These are phyloP conservation scores for Helicosporidium sp. DNA, from an alignment of 139 green algal species.

Conservation along the genomic window DNA sequence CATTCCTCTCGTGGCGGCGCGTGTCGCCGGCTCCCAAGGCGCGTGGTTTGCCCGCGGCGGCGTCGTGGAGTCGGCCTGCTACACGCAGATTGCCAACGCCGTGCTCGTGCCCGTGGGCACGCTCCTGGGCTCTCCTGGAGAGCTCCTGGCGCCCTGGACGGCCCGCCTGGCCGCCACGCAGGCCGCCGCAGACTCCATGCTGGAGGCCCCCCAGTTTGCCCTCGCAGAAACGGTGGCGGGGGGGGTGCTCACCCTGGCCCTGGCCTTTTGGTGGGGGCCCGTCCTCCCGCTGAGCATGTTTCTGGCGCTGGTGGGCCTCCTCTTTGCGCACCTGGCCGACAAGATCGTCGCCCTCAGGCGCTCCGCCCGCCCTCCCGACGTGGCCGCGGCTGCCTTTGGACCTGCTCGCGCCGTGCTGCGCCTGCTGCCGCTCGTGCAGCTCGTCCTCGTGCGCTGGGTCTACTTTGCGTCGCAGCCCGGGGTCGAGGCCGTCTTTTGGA, in stretches of 20 bases:
- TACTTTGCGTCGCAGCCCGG: slow-evolving; percentile 7
- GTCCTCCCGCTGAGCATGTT: slow-evolving; percentile 27
- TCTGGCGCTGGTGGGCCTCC: slow-evolving; percentile 16
- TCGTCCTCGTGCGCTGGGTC: slow-evolving; percentile 28
- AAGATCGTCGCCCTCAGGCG: slow-evolving; percentile 21
- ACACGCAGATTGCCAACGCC: slow-evolving; percentile 29
- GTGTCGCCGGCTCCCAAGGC: slow-evolving; percentile 4
- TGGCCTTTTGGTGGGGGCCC: slow-evolving; percentile 29
- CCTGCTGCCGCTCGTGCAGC: slow-evolving; percentile 28
- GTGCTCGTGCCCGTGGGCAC: slow-evolving; percentile 21
- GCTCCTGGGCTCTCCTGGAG: slow-evolving; percentile 15
- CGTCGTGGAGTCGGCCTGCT: slow-evolving; percentile 35
- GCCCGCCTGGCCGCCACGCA: slow-evolving; percentile 19
- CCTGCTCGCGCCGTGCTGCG: slow-evolving; percentile 16
- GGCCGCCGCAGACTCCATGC: slow-evolving; percentile 19
- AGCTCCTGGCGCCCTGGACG: slow-evolving; percentile 12
- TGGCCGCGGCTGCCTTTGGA: slow-evolving; percentile 15
- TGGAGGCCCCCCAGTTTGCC: slow-evolving; percentile 22
- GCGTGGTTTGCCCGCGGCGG: slow-evolving; percentile 24
- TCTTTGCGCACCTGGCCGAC: slow-evolving; percentile 21
- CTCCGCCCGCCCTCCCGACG: slow-evolving; percentile 13
- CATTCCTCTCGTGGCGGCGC: slow-evolving; percentile 16
- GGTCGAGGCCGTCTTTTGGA: slow-evolving; percentile 20
- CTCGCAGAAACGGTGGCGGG: slow-evolving; percentile 27
- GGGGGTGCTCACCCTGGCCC: slow-evolving; percentile 20